Base-by-base conservation (phyloP, 2,329 filamentous ascomycete genomes). In the Clonostachys solani region DNA sequence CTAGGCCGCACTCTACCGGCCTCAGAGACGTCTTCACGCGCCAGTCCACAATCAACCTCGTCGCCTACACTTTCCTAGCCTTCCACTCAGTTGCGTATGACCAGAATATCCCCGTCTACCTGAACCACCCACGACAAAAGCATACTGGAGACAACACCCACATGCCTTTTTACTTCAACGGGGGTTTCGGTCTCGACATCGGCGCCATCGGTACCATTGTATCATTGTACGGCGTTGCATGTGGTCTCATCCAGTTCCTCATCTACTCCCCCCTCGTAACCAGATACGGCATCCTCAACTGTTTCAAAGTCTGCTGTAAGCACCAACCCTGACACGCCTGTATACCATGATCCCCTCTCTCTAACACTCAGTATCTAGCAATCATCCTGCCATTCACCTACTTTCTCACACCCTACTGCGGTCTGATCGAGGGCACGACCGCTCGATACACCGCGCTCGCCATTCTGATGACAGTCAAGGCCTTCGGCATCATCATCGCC, bases 31-130 rank as follows among this genome's bases (percentile, higher is more conserved):
- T 94, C 7, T 84, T 95, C 55, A 86, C 83, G 0, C 74, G 73
- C 1, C 89, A 95, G 64, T 88, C 89, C 1, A 75, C 78, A 33
- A 74, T 94, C 47, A 88, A 92, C 53, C 74, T 97, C 2, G 52
- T 89, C 3, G 78, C 85, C 1, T 96, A 97, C 65, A 86, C 86
- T 2, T 74, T 94, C 44, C 75, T 97, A 16, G 87, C 90, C 1
- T 77, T 95, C 43, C 91, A 96, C 65, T 84, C 83, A 0, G 83
- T 95, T 37, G 84, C 89, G 1, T 96, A 84, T 60, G 92, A 97
- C 65, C 91, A 95, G 60, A 75, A 92, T 3, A 79, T 97, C 2
- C 88, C 91, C 4, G 89, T 96, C 1, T 95, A 95, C 63, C 78
- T 96, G 58, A 88, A 95, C 66, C 86, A 89, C 53, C 86, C 87